phyloP scores from a whole-genome alignment of 495 filamentous ascomycete genomes.

The Paragyromitra xinjiangensis region DNA sequence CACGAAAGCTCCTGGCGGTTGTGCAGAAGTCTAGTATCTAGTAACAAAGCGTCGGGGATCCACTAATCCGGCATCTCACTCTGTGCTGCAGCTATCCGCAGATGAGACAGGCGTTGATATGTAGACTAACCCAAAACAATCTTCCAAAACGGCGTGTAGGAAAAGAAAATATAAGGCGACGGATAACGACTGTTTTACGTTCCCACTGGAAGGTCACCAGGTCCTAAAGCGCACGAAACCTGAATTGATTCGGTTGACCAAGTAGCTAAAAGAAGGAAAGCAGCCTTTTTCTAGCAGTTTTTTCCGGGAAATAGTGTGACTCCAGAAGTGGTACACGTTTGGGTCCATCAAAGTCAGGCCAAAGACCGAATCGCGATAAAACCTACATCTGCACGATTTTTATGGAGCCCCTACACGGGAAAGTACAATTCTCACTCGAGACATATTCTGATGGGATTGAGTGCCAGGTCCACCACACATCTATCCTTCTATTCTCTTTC shows the following conservation, averaged over 20 bases:
- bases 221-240: constrained; percentile 7
- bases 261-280: constrained; percentile 20
- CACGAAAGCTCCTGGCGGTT: constrained; percentile 19
- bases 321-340: neutral
- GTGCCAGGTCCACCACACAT: neutral
- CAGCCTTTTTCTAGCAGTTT: neutral
- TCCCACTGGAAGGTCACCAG: constrained; percentile 40
- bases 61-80: constrained; percentile 34
- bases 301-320: constrained; percentile 11
- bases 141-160: constrained; percentile 15
- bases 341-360: constrained; percentile 10
- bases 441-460: neutral
- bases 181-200: constrained; percentile 34
- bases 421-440: neutral
- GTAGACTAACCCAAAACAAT: constrained; percentile 38
- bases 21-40: constrained; percentile 19
- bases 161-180: constrained; percentile 44
- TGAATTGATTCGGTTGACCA: constrained; percentile 21
- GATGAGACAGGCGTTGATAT: constrained; percentile 29
- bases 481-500: neutral
- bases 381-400: neutral
- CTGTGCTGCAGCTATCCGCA: constrained; percentile 22
- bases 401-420: neutral
- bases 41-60: constrained; percentile 25
- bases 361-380: constrained; percentile 8